phyloP scores from a whole-genome alignment of 495 filamentous ascomycete genomes.

The Trypethelium eluteriae region DNA sequence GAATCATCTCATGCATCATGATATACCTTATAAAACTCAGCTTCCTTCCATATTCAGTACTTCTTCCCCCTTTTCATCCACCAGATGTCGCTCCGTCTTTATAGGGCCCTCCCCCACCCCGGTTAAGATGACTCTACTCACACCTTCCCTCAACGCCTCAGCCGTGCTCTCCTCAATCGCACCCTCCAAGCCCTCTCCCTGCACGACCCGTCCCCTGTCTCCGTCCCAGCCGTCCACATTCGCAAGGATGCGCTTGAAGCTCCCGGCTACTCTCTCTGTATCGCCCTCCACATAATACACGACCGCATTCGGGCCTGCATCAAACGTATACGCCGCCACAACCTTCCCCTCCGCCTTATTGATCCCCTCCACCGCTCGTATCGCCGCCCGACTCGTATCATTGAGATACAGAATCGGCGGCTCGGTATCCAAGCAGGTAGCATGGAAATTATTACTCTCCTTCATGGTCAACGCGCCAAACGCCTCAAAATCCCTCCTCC shows the following conservation, averaged over 20 bases:
- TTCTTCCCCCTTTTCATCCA: constrained; percentile 60
- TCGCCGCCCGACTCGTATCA: constrained; percentile 76
- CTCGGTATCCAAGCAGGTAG: constrained; percentile 85
- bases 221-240: constrained; percentile 42
- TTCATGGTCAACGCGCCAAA: constrained; percentile 90
- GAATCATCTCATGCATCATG: not conserved
- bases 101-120: constrained; percentile 84
- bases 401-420: constrained; percentile 99
- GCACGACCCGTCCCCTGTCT: constrained; percentile 42
- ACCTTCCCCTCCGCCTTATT: constrained; percentile 65
- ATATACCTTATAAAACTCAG: not conserved
- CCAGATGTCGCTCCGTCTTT: constrained; percentile 67
- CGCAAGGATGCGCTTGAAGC: constrained; percentile 52
- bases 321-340: constrained; percentile 91
- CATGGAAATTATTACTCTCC: constrained; percentile 95
- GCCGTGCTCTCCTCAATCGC: constrained; percentile 43
- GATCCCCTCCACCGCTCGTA: constrained; percentile 79
- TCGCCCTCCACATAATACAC: constrained; percentile 85
- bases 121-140: constrained; percentile 83
- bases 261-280: constrained; percentile 59
- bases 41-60: constrained; percentile 21
- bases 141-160: constrained; percentile 61
- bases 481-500: constrained; percentile 65
- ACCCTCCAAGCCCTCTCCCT: constrained; percentile 44
- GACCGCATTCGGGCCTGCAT: constrained; percentile 94